A percentile compares a stretch with the other conserved stretches of the same genome.
These are phyloP conservation scores for Penicillium sp. DNA, from an alignment of 2,329 filamentous ascomycete species.

Conservation along the genomic window DNA sequence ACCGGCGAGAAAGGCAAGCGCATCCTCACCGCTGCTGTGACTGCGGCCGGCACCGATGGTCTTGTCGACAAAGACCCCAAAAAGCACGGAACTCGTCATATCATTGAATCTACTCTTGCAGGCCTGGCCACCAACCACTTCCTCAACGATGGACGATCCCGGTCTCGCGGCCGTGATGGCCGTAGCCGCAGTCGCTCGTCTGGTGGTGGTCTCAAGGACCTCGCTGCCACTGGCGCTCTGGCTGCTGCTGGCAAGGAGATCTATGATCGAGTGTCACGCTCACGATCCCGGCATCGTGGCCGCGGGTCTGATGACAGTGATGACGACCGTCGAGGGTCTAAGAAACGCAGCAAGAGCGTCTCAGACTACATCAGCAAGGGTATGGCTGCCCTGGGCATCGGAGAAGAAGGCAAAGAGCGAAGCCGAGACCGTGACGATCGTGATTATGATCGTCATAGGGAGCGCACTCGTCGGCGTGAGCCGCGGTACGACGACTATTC, in stretches of 20 bases:
- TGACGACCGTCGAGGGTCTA: conserved; percentile 42
- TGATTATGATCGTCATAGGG: conserved; percentile 15
- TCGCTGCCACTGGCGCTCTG: conserved; percentile 43
- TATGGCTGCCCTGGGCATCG: conserved; percentile 43
- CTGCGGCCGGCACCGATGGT: conserved; percentile 80
- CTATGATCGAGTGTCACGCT: conserved; percentile 35
- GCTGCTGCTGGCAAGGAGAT: conserved; percentile 47
- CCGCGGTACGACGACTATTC: conserved; percentile 33
- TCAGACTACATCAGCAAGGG: conserved; percentile 44
- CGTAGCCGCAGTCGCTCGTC: conserved; percentile 45
- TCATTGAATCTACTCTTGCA: conserved; percentile 81
- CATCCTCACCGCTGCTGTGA: conserved; percentile 76
- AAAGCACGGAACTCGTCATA: conserved; percentile 70
- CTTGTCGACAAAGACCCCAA: conserved; percentile 63
- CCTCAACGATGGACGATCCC: conserved; percentile 73
- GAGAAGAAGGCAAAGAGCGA: conserved; percentile 19
- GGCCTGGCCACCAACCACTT: conserved; percentile 81
- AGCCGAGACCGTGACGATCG: conserved; percentile 18
- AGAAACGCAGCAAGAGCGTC: conserved; percentile 45
- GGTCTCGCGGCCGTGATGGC: conserved; percentile 61
- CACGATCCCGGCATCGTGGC: conserved; percentile 40
- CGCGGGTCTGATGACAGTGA: conserved; percentile 43
- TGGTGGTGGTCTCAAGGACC: conserved; percentile 40
- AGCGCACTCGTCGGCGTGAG: conserved; percentile 25
- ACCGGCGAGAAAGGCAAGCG: conserved; percentile 87